Percentiles rank a stretch among this genome's conserved stretches.
Conservation (phyloP, 306 rosid genomes). For the Vicia sativa region DNA sequence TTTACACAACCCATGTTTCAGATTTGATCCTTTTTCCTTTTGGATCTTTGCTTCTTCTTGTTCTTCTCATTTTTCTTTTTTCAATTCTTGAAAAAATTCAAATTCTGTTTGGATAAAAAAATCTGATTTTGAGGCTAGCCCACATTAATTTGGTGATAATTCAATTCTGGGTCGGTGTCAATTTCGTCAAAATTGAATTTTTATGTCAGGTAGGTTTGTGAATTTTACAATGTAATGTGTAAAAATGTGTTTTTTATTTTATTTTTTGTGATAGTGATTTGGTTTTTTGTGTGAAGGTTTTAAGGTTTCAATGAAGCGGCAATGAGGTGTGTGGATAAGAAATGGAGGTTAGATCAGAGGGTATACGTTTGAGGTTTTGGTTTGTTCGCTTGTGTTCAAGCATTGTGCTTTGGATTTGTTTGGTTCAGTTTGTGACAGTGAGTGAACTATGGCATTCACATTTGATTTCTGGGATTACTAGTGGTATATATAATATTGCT, state of each 20-base stretch:
- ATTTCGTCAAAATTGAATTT: conserved; percentile 30
- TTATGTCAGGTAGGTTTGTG: conserved; percentile 42
- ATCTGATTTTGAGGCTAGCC: conserved; percentile 26
- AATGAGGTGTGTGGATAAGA: conserved; percentile 67
- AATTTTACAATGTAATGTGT: conserved; percentile 40
- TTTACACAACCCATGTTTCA: conserved; percentile 27
- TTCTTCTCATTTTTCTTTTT: conserved; percentile 17
- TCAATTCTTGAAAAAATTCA: conserved; percentile 27
- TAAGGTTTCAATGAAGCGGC: conserved; percentile 70
- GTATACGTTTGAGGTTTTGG: conserved; percentile 86
- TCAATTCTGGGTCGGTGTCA: conserved; percentile 38
- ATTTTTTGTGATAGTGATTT: conserved; percentile 28
- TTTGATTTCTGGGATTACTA: conserved; percentile 69
- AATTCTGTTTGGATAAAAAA: conserved; percentile 9
- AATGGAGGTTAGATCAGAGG: conserved; percentile 94
- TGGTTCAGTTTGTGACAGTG: conserved; percentile 85
- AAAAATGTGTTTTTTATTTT: conserved; percentile 13
- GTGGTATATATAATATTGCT: conserved; percentile 61
- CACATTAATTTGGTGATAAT: conserved; percentile 13
- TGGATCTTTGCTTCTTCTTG: conserved; percentile 31
- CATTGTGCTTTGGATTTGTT: conserved; percentile 93
- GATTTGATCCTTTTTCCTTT: conserved; percentile 35
- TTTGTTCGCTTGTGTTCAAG: conserved; percentile 82
- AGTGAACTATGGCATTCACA: conserved; percentile 89
- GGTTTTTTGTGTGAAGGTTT: conserved; percentile 39